phyloP scores from a whole-genome alignment of 768 basidiomycete species.

The Pleurotus pulmonarius region DNA sequence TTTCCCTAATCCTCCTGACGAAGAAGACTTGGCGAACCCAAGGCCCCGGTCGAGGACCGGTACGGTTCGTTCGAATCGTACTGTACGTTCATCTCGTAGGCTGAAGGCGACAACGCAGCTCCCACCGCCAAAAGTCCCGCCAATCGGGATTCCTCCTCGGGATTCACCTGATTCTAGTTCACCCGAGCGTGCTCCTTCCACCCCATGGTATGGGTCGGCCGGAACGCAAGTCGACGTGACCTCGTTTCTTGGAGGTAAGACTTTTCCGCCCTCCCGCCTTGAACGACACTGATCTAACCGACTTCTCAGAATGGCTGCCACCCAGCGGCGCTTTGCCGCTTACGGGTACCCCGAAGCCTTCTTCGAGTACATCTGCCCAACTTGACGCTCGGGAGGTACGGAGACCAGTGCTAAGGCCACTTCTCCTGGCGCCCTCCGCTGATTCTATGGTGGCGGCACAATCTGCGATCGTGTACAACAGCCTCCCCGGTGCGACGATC shows the following conservation, averaged over 20 bases:
- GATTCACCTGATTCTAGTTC: neutral
- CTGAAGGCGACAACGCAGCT: neutral
- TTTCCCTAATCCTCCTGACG: slow-evolving; percentile 61
- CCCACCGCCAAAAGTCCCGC: neutral
- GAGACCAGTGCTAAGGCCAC: neutral
- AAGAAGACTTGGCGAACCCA: slow-evolving; percentile 12
- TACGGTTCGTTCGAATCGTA: slow-evolving; percentile 1
- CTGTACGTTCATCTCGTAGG: neutral
- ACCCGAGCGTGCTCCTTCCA: neutral
- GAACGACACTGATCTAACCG: too few relatives aligned
- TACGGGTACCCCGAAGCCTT: neutral
- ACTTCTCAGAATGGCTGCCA: neutral
- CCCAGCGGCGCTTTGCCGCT: neutral
- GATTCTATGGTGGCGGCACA: neutral
- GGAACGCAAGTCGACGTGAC: slow-evolving; percentile 69
- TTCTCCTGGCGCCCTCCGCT: neutral
- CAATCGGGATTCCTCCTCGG: neutral
- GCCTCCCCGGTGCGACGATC: neutral
- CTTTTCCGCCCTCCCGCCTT: too few relatives aligned
- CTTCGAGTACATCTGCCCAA: neutral
- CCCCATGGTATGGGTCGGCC: slow-evolving; percentile 31
- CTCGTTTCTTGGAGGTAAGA: slow-evolving; percentile 60
- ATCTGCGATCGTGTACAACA: neutral
- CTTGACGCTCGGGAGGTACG: neutral
- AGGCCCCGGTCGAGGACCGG: slow-evolving; percentile 4